A percentile compares a stretch with the other conserved stretches of the same genome.
These are phyloP conservation scores for Kodamaea jinghongensis DNA, from an alignment of 805 yeast species.

Conservation along the genomic window DNA sequence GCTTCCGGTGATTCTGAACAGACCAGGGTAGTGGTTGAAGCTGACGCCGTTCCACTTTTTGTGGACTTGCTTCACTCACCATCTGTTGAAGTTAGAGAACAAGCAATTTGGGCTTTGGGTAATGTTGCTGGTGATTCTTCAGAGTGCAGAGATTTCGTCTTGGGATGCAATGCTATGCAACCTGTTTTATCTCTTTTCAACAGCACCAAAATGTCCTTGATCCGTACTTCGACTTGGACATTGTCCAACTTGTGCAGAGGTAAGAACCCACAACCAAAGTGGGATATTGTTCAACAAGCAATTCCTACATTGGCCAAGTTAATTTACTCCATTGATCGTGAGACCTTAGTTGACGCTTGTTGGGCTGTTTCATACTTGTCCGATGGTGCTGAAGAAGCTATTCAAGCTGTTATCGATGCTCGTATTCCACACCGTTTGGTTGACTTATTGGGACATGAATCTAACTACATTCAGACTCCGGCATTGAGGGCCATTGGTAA, in stretches of 20 bases:
- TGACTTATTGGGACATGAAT: conserved; percentile 80
- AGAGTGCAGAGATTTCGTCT: conserved; percentile 82
- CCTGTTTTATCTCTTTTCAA: conserved; percentile 80
- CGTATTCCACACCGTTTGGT: conserved; percentile 93
- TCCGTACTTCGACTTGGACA: conserved; percentile 98
- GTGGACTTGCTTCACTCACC: conserved; percentile 77
- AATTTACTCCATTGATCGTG: conserved; percentile 86
- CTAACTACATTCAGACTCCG: conserved; percentile 90
- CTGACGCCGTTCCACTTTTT: conserved; percentile 91
- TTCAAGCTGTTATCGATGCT: conserved; percentile 95
- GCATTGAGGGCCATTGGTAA: conserved; percentile 97
- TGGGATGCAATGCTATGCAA: conserved; percentile 81
- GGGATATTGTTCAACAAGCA: conserved; percentile 83
- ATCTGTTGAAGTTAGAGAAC: conserved; percentile 92
- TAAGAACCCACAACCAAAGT: conserved; percentile 92
- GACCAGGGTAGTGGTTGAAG: conserved; percentile 85
- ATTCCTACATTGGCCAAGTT: conserved; percentile 89
- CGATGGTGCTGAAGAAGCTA: conserved; percentile 90
- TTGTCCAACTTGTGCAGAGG: conserved; percentile 95
- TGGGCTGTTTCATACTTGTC: conserved; percentile 97
- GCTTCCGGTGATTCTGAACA: conserved; percentile 92
- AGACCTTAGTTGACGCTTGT: conserved; percentile 94
- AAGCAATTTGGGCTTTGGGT: conserved; percentile 99
- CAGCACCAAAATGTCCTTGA: conserved; percentile 80
- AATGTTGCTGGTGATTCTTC: conserved; percentile 98